Evolutionary conservation across 2,329 filamentous ascomycete genomes (phyloP), one percentile per base, ranked within the genome.

Genomic region (Pseudovirgaria hyperparasitica): DNA sequence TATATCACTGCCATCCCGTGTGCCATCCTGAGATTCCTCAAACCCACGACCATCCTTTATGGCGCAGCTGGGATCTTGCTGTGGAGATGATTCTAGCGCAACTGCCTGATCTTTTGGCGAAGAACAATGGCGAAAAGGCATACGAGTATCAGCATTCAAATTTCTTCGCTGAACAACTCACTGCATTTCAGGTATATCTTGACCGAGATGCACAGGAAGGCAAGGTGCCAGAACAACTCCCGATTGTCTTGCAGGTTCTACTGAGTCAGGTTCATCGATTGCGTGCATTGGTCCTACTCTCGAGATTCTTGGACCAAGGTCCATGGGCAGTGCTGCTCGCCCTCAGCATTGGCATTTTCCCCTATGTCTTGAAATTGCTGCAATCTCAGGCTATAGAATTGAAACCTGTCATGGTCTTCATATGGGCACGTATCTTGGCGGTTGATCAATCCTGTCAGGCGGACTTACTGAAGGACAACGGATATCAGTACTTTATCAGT

Each of bases 291-390:
- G 92, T 98, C 27, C 62, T 98, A 5, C 67, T 98, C 1, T 90
- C 86, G 31, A 82, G 85, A 39, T 98, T 98, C 53, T 63, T 98
- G 12, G 90, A 98, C 45, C 70, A 96, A 20, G 90, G 90, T 0
- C 90, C 90, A 1, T 98, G 90, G 90, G 92, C 90, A 16, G 90
- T 98, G n/a, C 90, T 96, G 51, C 72, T 98, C 21, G 90, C 90
- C 10, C 67, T 98, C 10, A 94, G 86, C 53, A 98, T 98, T 35
- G 90, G 90, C 14, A 98, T 98, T 36, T 98, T 98, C 54, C 90
- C 90, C 1, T 98, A 98, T 48, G 90, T 98, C n/a, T 62, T 98
- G 18, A 98, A 98, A 56, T 65, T 98, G 15, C 63, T 98, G 11
- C 90, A 98, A 52, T 96, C 90, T 4, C 87, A 92, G 24, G 90